Percentiles rank a stretch among this genome's conserved stretches.
Conservation (phyloP, 306 rosid genomes). For the Coriaria nepalensis region DNA sequence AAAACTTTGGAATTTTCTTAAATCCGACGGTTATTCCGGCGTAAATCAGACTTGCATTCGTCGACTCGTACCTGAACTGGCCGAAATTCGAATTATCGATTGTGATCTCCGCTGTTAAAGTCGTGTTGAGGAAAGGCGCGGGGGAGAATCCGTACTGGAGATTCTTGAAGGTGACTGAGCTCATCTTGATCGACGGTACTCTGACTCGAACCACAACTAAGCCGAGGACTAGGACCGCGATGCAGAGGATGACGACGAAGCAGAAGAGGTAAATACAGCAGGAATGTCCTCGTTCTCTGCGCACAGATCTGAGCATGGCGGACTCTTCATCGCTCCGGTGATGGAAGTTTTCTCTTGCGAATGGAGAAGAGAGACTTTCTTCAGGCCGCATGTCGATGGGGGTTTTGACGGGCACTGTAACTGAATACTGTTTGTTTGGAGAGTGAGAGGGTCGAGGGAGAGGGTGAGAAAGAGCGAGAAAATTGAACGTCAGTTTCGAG, state of each 20-base stretch:
- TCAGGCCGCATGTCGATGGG: no score
- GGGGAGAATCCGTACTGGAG: conserved; percentile 8
- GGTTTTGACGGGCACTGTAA: no score
- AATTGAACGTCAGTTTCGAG: no score
- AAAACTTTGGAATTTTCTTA: background rate
- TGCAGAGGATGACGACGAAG: background rate
- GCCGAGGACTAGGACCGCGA: background rate
- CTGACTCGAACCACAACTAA: conserved; percentile 1
- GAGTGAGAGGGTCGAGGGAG: no score
- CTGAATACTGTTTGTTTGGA: no score
- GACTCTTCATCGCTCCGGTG: no score
- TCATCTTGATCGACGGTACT: background rate
- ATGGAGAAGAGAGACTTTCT: no score
- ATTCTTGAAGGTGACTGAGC: background rate
- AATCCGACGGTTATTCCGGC: conserved; percentile 2
- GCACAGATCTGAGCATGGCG: background rate
- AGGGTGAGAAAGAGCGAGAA: no score
- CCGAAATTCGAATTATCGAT: conserved; percentile 4
- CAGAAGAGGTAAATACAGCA: conserved; percentile 5
- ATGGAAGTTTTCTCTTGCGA: no score
- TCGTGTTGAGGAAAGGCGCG: conserved; percentile 1
- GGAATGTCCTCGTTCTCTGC: background rate
- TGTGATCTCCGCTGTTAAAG: background rate
- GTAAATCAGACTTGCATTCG: background rate
- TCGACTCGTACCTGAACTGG: conserved; percentile 2